A percentile compares a stretch with the other conserved stretches of the same genome.
Conservation (phyloP, 352 stramenopile species). For the Pythium brachiatum region DNA sequence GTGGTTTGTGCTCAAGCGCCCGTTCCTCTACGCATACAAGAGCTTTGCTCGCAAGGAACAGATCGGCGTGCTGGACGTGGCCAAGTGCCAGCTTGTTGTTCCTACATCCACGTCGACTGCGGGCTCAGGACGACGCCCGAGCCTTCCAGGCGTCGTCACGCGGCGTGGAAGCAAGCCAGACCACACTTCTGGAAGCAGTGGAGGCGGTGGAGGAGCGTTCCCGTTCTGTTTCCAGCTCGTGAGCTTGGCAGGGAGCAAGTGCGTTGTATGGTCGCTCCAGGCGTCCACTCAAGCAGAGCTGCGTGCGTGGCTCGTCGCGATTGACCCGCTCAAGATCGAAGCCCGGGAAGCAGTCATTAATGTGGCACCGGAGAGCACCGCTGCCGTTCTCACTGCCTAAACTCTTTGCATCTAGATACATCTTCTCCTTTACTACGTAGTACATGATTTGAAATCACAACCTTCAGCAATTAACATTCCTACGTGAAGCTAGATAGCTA, state of each 20-base stretch:
- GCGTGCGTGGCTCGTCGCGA: constrained; percentile 64
- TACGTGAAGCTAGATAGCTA: neutral
- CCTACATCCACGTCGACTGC: constrained; percentile 10
- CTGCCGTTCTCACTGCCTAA: constrained; percentile 29
- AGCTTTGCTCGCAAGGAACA: constrained; percentile 64
- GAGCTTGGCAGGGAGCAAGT: constrained; percentile 43
- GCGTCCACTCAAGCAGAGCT: constrained; percentile 65
- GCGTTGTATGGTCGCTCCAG: constrained; percentile 72
- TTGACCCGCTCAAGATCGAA: constrained; percentile 69
- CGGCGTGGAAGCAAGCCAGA: constrained; percentile 11
- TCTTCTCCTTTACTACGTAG: too few relatives aligned
- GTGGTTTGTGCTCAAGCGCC: constrained; percentile 80
- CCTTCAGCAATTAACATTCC: too few relatives aligned
- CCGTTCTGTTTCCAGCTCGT: constrained; percentile 77
- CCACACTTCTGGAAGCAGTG: neutral
- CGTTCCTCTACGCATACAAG: constrained; percentile 77
- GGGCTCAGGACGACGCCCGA: constrained; percentile 1
- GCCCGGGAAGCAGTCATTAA: constrained; percentile 28
- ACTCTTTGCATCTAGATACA: too few relatives aligned
- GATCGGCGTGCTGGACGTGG: constrained; percentile 72
- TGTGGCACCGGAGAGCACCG: neutral
- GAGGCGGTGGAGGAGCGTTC: constrained; percentile 13
- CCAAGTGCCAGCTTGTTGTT: constrained; percentile 55
- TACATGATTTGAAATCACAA: too few relatives aligned
- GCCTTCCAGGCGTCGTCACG: constrained; percentile 12